Evolutionary conservation across 495 filamentous ascomycete species (phyloP), one percentile per base, ranked within the genome.

Genomic region (Penicillium simplicissimum): DNA sequence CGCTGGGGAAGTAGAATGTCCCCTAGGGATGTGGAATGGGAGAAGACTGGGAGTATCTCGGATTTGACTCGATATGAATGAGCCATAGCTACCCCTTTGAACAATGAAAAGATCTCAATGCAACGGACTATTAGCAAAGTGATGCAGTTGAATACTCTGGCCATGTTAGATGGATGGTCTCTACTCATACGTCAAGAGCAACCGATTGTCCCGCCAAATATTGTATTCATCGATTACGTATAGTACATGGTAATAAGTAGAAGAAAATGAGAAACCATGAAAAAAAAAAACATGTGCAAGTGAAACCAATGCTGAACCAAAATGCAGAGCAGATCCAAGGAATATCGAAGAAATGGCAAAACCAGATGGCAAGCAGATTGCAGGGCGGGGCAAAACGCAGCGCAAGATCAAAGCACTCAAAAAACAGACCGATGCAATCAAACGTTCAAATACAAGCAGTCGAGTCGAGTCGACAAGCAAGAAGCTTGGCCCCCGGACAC

Each of bases 1-100:
- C 94, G 0, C 85, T 94, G 77, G 94, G 94, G 31, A 98, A 97
- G 76, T 96, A 84, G 60, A 14, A 6, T 19, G 17, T 9, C 8
- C 9, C 17, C n/a, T 8, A 25, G 19, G 40, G 40, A 8, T 15
- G 13, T 0, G n/a, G 37, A n/a, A 40, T 40, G 37, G 11, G 14
- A 15, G 38, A 42, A n/a, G 37, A 40, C 1, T 14, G 11, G 11
- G 37, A 5, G 37, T n/a, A 40, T 40, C n/a, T 40, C 37, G 37
- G 37, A 40, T 40, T 40, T 40, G 14, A 40, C 37, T 40, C 6
- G 14, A 40, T 40, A n/a, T 1, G n/a, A 40, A 15, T 15, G 37
- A 40, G 14, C 37, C n/a, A 38, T 40, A 40, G 37, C 37, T 40
- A 14, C 6, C 3, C 3, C 28, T 31, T 28, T 31, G 6, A 31